Conservation (phyloP, 2,329 filamentous ascomycete species). For the Epichloe sibirici region DNA sequence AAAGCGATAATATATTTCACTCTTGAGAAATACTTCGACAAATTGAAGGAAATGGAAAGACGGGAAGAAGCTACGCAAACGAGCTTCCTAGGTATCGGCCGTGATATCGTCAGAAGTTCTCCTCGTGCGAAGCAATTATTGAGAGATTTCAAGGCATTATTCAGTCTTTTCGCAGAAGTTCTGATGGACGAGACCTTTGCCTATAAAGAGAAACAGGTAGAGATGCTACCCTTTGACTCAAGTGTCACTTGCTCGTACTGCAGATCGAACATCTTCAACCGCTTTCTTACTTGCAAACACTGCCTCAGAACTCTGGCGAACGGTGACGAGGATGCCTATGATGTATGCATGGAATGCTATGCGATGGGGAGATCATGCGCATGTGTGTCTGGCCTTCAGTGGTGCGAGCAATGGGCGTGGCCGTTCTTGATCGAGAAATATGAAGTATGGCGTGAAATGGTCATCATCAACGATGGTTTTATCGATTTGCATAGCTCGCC, state of each 20-base stretch:
- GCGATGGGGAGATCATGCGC: slow-evolving; percentile 91
- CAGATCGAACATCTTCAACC: slow-evolving; percentile 91
- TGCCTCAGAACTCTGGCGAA: slow-evolving; percentile 58
- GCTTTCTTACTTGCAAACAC: slow-evolving; percentile 82
- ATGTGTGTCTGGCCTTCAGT: slow-evolving; percentile 73
- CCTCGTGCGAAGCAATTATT: slow-evolving; percentile 54
- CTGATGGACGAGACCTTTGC: slow-evolving; percentile 79
- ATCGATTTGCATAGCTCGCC: slow-evolving; percentile 55
- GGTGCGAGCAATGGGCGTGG: slow-evolving; percentile 93
- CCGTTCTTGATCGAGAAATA: slow-evolving; percentile 63
- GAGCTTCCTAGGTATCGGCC: slow-evolving; percentile 34
- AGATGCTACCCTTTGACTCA: slow-evolving; percentile 73
- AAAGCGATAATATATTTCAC: slow-evolving; percentile 91
- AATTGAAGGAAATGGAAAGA: slow-evolving; percentile 43
- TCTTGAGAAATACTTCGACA: slow-evolving; percentile 62
- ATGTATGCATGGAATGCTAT: slow-evolving; percentile 97
- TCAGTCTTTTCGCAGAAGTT: slow-evolving; percentile 65
- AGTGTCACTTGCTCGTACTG: slow-evolving; percentile 95
- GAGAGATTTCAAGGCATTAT: slow-evolving; percentile 71
- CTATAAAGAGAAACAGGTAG: slow-evolving; percentile 56
- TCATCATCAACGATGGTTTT: slow-evolving; percentile 61
- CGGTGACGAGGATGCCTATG: slow-evolving; percentile 74
- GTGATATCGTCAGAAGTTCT: slow-evolving; percentile 29
- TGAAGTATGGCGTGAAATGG: slow-evolving; percentile 68
- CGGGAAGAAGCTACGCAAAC: slow-evolving; percentile 32